These are phyloP conservation scores for Emericellopsis atlantica DNA, from an alignment of 2,329 filamentous ascomycete genomes.

Conservation along the genomic window DNA sequence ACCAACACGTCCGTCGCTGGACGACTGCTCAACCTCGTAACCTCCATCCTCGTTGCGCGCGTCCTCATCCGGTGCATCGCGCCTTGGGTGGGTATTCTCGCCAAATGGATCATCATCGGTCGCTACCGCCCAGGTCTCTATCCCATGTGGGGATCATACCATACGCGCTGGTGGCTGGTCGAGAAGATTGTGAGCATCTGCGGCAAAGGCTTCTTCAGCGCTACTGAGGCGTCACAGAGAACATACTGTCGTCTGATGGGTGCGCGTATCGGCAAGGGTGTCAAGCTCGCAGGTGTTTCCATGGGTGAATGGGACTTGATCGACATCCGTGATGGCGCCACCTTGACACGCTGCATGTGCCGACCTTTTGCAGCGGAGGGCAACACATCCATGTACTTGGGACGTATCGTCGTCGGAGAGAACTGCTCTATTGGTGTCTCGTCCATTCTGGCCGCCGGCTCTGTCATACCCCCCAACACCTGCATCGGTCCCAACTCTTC, in stretches of 20 bases:
- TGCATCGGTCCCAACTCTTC: slow-evolving; percentile 45
- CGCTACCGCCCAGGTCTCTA: slow-evolving; percentile 38
- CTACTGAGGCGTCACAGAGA: slow-evolving; percentile 22
- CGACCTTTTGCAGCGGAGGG: slow-evolving; percentile 41
- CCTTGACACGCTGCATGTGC: slow-evolving; percentile 31
- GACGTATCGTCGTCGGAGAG: slow-evolving; percentile 32
- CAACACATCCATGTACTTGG: slow-evolving; percentile 46
- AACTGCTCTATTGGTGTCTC: slow-evolving; percentile 32
- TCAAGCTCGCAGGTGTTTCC: slow-evolving; percentile 28
- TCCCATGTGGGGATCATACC: slow-evolving; percentile 47
- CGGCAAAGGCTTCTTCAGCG: slow-evolving; percentile 31
- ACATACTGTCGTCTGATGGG: slow-evolving; percentile 39
- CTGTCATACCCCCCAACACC: slow-evolving; percentile 29
- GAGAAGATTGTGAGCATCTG: slow-evolving; percentile 37
- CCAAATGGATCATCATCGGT: slow-evolving; percentile 44
- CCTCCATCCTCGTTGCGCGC: slow-evolving; percentile 29
- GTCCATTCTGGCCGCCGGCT: slow-evolving; percentile 37
- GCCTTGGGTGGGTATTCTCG: slow-evolving; percentile 32
- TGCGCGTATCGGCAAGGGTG: slow-evolving; percentile 36
- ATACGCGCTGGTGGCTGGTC: slow-evolving; percentile 45
- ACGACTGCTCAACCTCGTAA: slow-evolving; percentile 32
- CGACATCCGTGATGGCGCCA: slow-evolving; percentile 35
- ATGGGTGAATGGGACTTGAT: slow-evolving; percentile 45
- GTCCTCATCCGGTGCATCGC: slow-evolving; percentile 22
- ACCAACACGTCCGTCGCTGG: slow-evolving; percentile 26